Conservation (phyloP, 1,139 yeast genomes). For the Sugiyamaella novakii region DNA sequence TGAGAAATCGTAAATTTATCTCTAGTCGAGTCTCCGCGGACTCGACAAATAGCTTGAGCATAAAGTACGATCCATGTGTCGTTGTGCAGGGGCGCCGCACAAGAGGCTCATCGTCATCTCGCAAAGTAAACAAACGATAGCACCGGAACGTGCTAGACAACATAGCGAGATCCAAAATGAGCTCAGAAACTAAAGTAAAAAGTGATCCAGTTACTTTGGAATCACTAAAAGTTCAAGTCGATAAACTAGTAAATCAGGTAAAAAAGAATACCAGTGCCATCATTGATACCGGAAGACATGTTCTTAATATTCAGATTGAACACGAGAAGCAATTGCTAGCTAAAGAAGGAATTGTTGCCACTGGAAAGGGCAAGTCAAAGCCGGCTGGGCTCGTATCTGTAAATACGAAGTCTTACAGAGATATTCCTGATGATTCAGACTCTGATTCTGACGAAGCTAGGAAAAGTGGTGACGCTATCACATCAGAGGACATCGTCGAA, state of each 20-base stretch:
- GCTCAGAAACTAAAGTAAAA: background rate
- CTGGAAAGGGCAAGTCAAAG: background rate
- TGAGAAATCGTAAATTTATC: no score
- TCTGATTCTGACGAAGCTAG: slow-evolving; percentile 10
- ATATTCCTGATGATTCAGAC: background rate
- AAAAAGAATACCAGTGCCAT: slow-evolving; percentile 42
- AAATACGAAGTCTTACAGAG: slow-evolving; percentile 10
- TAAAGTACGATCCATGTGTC: no score
- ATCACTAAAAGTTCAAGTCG: slow-evolving; percentile 32
- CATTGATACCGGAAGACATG: slow-evolving; percentile 74
- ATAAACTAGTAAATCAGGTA: slow-evolving; percentile 37
- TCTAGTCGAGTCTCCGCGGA: no score
- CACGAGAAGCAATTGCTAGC: slow-evolving; percentile 41
- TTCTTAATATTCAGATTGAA: slow-evolving; percentile 65
- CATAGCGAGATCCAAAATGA: slow-evolving; percentile 1
- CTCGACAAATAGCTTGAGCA: no score
- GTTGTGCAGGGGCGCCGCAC: slow-evolving; percentile 6
- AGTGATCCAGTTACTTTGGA: slow-evolving; percentile 23
- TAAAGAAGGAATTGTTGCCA: slow-evolving; percentile 1
- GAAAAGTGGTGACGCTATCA: slow-evolving; percentile 51
- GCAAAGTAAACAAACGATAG: slow-evolving; percentile 5
- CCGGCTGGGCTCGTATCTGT: slow-evolving; percentile 1
- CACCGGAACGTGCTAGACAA: no score
- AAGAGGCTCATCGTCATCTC: background rate
- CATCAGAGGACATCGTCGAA: slow-evolving; percentile 81